Percentiles rank a stretch among this genome's conserved stretches.
Evolutionary conservation across 2,329 filamentous ascomycete genomes (phyloP).

Genomic region (Chaetomiaceae sp.): DNA sequence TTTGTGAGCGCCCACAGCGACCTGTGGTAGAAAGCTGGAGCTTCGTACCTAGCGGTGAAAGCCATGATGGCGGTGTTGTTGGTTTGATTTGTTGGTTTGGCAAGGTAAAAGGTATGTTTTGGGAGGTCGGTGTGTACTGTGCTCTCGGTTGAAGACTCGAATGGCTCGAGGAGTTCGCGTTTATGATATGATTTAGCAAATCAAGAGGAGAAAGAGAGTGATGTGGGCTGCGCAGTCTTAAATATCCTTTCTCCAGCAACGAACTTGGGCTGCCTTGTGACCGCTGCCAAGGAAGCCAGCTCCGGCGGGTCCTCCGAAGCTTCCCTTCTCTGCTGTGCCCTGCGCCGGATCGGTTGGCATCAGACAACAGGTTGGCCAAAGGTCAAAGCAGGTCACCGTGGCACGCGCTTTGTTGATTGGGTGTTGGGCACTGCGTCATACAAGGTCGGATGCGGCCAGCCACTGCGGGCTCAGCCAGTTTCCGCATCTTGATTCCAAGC

Average conservation of each 20-base stretch:
- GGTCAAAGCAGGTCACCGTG: neutral
- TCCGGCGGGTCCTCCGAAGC: neutral
- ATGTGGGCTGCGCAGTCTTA: neutral
- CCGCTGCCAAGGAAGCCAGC: neutral
- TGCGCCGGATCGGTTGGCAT: neutral
- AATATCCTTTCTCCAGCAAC: too few relatives aligned
- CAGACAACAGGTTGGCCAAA: neutral
- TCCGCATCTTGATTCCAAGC: neutral
- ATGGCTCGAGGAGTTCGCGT: neutral
- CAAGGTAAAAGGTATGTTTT: neutral
- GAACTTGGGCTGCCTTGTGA: too few relatives aligned
- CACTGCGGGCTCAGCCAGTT: constrained; percentile 1
- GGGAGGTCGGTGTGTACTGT: neutral
- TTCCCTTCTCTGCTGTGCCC: neutral
- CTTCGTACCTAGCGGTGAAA: constrained; percentile 52
- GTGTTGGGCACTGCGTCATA: constrained; percentile 14
- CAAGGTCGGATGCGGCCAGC: constrained; percentile 11
- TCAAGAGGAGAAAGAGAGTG: neutral
- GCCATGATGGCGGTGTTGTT: constrained; percentile 43
- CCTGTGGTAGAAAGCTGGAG: neutral
- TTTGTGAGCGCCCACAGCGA: neutral
- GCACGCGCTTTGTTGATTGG: neutral
- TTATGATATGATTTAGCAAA: neutral
- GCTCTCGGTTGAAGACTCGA: neutral
- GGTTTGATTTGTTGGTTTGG: neutral